Evolutionary conservation across 1,284 basidiomycete species (phyloP).

Genomic region (Paramarasmius palmivorus): DNA sequence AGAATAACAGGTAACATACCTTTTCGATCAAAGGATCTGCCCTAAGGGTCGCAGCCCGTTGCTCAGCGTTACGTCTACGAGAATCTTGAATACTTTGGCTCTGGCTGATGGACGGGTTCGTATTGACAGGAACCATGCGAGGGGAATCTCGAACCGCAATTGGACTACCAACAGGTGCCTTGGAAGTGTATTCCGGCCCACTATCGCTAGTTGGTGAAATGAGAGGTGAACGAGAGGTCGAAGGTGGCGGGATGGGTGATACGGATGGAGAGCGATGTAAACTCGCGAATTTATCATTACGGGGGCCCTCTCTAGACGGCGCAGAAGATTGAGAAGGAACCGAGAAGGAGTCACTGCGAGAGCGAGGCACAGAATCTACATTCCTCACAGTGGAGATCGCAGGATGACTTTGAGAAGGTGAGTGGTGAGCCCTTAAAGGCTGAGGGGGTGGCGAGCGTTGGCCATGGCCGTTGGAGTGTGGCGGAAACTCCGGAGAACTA

Average conservation of each 20-base stretch:
- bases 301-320: neutral
- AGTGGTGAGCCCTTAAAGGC: neutral
- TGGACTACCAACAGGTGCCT: neutral
- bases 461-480: neutral
- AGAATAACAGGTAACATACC: neutral
- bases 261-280: no score
- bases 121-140: constrained; percentile 6
- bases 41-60: constrained; percentile 65
- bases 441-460: neutral
- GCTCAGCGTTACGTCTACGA: constrained; percentile 69
- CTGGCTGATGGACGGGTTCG: constrained; percentile 34
- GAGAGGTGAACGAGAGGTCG: no score
- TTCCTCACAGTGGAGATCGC: neutral
- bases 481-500: neutral
- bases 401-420: neutral
- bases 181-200: no score
- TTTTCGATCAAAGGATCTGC: constrained; percentile 61
- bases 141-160: neutral
- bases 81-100: constrained; percentile 54
- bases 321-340: neutral
- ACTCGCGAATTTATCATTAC: no score
- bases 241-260: no score
- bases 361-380: neutral
- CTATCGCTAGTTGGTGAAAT: no score
- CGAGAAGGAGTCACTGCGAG: neutral